Conservation (phyloP, 2,329 filamentous ascomycete species). For the Shiraia sp. region DNA sequence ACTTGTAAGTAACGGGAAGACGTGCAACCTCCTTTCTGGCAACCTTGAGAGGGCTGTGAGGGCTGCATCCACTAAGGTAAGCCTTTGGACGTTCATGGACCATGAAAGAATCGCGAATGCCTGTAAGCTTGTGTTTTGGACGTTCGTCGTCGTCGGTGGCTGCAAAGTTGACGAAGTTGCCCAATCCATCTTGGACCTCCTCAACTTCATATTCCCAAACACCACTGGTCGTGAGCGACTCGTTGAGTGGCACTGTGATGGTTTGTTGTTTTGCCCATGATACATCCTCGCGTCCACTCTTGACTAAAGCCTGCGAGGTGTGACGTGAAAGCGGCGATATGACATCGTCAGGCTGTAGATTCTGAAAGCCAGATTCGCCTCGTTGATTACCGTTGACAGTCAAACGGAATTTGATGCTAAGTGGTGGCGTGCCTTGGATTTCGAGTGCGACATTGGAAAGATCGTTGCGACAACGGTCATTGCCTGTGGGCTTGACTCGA, state of each 20-base stretch:
- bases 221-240: constrained; percentile 79
- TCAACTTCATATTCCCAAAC: constrained; percentile 90
- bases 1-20: constrained; percentile 73
- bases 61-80: constrained; percentile 73
- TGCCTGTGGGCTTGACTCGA: constrained; percentile 66
- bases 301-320: constrained; percentile 60
- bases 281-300: constrained; percentile 65
- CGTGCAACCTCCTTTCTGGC: constrained; percentile 71
- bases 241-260: constrained; percentile 83
- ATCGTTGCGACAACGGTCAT: constrained; percentile 81
- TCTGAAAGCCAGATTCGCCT: constrained; percentile 82
- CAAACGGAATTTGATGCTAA: constrained; percentile 91
- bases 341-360: constrained; percentile 86
- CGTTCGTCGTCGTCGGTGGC: constrained; percentile 66
- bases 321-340: constrained; percentile 73
- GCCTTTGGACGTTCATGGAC: constrained; percentile 86
- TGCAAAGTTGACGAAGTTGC: constrained; percentile 80
- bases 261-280: constrained; percentile 79
- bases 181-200: constrained; percentile 87
- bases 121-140: constrained; percentile 60
- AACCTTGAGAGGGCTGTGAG: constrained; percentile 79
- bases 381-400: constrained; percentile 81
- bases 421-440: constrained; percentile 83
- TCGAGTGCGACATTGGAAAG: constrained; percentile 83
- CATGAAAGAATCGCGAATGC: constrained; percentile 74